Percentiles rank a stretch among this genome's conserved stretches.
phyloP scores from a whole-genome alignment of 129 eudicot species.

The Chrysanthemum makinoi region DNA sequence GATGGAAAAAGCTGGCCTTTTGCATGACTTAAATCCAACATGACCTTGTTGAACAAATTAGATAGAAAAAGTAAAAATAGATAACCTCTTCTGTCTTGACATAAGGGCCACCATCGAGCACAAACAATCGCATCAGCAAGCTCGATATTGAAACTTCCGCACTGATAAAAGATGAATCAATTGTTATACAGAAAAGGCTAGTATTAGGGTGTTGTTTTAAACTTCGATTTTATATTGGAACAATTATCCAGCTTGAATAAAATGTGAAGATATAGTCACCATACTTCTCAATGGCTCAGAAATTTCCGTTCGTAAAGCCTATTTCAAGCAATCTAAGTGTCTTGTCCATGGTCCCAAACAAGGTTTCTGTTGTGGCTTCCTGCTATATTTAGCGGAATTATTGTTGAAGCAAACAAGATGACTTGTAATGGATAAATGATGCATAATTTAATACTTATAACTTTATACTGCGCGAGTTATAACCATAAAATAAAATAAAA shows the following conservation, averaged over 20 bases:
- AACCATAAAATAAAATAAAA: no score
- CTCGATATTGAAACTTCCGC: slow-evolving; percentile 63
- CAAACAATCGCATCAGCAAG: slow-evolving; percentile 73
- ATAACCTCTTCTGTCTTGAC: slow-evolving; percentile 43
- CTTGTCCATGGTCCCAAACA: no score
- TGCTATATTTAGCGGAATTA: no score
- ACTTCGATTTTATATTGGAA: background rate
- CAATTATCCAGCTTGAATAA: background rate
- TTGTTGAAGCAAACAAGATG: no score
- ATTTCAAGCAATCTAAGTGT: no score
- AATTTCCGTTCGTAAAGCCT: no score
- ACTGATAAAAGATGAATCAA: slow-evolving; percentile 47
- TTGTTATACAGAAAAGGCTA: slow-evolving; percentile 1
- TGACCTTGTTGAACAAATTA: background rate
- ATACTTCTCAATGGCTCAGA: no score
- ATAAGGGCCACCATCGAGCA: slow-evolving; percentile 40
- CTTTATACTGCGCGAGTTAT: no score
- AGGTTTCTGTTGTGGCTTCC: no score
- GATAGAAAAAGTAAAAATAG: background rate
- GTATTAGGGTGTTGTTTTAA: background rate
- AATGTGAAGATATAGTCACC: slow-evolving; percentile 51
- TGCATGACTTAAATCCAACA: slow-evolving; percentile 5
- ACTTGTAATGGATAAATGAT: no score
- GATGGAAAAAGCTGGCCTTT: background rate
- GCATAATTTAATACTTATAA: no score